Base-by-base conservation (phyloP, 345 rosid species). In the Dovyalis caffra region DNA sequence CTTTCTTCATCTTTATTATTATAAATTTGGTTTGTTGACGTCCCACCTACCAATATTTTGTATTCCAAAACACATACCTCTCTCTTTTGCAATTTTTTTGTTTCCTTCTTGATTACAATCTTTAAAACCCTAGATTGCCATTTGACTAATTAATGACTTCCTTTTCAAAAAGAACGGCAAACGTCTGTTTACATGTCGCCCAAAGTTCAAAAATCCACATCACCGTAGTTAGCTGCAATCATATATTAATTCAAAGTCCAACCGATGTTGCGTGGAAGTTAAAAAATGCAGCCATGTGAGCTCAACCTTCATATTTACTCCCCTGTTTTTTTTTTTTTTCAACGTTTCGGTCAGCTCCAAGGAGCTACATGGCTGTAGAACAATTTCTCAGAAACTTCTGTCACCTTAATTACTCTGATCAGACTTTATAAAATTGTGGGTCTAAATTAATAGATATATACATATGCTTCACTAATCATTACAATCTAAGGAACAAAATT, bases 221-320 rank as follows among this genome's bases (percentile, higher is more conserved):
- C 12, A 8, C 29, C n/a, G n/a, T n/a, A n/a, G n/a, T n/a, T n/a
- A n/a, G n/a, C n/a, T n/a, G n/a, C n/a, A n/a, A n/a, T n/a, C n/a
- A n/a, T n/a, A n/a, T n/a, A n/a, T n/a, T n/a, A n/a, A n/a, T n/a
- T n/a, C n/a, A n/a, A n/a, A n/a, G n/a, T n/a, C n/a, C 33, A 64
- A 40, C 6, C 23, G 4, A 4, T 37, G 63, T 74, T 73, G 53
- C 49, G 70, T 74, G 35, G 51, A 65, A 65, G 9, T 74, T 51
- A 63, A 58, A 74, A 47, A 64, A 18, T 49, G 64, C 7, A 40
- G 7, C 51, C 51, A 34, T 25, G 70, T 45, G 69, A 63, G 20
- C 29, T 12, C 3, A 6, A 2, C 1, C 18, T 62, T 73, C 38
- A 4, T 1, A 6, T 43, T 21, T 1, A 71, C 34, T 37, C 28